A percentile compares a stretch with the other conserved stretches of the same genome.
Evolutionary conservation across 2,329 filamentous ascomycete genomes (phyloP).

Genomic region (Nakataea oryzae): DNA sequence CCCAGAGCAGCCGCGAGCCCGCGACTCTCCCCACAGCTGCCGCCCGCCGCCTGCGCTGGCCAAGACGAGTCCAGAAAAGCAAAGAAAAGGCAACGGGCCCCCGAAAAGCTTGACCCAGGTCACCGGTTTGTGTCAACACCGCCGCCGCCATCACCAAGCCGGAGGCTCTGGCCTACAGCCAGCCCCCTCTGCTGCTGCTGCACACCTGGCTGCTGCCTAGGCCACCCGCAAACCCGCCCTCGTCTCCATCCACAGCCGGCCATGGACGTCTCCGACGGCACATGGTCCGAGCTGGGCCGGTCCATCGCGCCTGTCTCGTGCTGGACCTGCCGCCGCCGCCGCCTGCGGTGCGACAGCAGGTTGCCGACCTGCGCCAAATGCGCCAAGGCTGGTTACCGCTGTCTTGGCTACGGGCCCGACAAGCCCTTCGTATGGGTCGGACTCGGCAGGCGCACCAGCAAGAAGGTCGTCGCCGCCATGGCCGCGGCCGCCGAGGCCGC

Average conservation of each 20-base stretch:
- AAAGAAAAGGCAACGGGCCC: too few species aligned
- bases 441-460: constrained; percentile 4
- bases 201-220: too few species aligned
- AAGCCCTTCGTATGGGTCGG: constrained; percentile 7
- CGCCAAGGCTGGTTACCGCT: constrained; percentile 4
- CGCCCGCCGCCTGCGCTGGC: too few species aligned
- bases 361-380: constrained; percentile 8
- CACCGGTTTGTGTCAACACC: too few species aligned
- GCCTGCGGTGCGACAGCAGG: constrained; percentile 7
- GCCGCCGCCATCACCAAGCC: too few species aligned
- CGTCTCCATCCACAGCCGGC: background rate
- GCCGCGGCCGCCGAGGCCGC: background rate
- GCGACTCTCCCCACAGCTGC: too few species aligned
- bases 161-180: too few species aligned
- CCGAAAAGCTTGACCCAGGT: too few species aligned
- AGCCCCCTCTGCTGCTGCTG: too few species aligned
- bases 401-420: constrained; percentile 4
- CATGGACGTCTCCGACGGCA: constrained; percentile 1
- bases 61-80: too few species aligned
- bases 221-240: background rate
- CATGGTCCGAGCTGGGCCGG: background rate
- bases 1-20: too few species aligned
- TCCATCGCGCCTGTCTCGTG: constrained; percentile 2
- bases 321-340: constrained; percentile 8
- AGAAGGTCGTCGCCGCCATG: constrained; percentile 4